A percentile compares a stretch with the other conserved stretches of the same genome.
These are phyloP conservation scores for Xerocomus brunneocitrinus DNA, from an alignment of 768 basidiomycete species.

Conservation along the genomic window DNA sequence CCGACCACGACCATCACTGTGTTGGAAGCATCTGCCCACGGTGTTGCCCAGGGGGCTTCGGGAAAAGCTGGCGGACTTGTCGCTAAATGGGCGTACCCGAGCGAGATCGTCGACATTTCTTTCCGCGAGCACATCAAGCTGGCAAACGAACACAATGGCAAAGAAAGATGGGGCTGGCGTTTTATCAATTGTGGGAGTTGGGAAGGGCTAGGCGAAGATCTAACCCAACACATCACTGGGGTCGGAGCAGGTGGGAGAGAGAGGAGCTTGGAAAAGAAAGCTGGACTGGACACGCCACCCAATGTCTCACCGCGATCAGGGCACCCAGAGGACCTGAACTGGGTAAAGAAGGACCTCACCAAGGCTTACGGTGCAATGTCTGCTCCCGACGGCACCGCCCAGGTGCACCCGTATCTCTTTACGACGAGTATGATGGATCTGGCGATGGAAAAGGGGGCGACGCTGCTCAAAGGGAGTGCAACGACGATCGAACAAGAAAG, in stretches of 20 bases:
- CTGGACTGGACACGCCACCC: constrained; percentile 34
- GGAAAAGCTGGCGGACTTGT: constrained; percentile 85
- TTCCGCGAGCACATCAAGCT: constrained; percentile 65
- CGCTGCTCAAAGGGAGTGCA: constrained; percentile 44
- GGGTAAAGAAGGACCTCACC: constrained; percentile 56
- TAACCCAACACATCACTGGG: constrained; percentile 14
- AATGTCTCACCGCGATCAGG: constrained; percentile 23
- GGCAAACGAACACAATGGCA: constrained; percentile 63
- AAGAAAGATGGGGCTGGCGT: constrained; percentile 79
- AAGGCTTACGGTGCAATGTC: constrained; percentile 57
- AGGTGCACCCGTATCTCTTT: constrained; percentile 74
- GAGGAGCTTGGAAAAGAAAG: constrained; percentile 54
- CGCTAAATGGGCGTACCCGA: constrained; percentile 80
- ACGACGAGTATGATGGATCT: constrained; percentile 68
- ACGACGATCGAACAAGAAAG: constrained; percentile 41
- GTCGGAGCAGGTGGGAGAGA: constrained; percentile 29
- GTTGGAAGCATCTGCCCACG: constrained; percentile 63
- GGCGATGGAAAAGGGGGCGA: constrained; percentile 51
- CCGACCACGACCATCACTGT: constrained; percentile 48
- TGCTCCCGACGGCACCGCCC: constrained; percentile 53
- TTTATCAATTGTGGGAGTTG: constrained; percentile 69
- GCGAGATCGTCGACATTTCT: constrained; percentile 64
- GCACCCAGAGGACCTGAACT: constrained; percentile 48
- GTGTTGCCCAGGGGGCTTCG: constrained; percentile 73
- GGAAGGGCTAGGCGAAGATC: constrained; percentile 55